Evolutionary conservation across 176 grass and related monocot species (phyloP).

Genomic region (Triticum urartu): DNA sequence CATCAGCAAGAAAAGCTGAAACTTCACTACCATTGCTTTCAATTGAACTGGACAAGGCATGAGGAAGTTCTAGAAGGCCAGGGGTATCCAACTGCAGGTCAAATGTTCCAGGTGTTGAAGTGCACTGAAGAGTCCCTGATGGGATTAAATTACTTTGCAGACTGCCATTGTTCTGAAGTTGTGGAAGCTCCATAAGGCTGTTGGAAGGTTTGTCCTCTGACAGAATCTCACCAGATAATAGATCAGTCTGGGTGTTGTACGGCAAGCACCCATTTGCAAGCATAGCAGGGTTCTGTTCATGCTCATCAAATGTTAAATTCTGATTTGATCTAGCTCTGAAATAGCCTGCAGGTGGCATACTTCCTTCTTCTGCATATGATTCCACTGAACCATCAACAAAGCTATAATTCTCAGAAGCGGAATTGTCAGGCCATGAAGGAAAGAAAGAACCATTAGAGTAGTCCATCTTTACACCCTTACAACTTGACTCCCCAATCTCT

Average conservation of each 20-base stretch:
- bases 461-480: conserved; percentile 34
- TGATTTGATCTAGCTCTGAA: conserved; percentile 30
- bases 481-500: conserved; percentile 4
- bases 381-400: conserved; percentile 42
- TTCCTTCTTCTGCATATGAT: conserved; percentile 42
- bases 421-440: conserved; percentile 47
- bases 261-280: conserved; percentile 26
- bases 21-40: conserved; percentile 54
- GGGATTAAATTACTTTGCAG: conserved; percentile 30
- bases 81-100: conserved; percentile 29
- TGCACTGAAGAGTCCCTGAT: conserved; percentile 22
- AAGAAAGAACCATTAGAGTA: conserved; percentile 43
- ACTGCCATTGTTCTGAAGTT: conserved; percentile 28
- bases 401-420: conserved; percentile 28
- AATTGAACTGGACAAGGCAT: conserved; percentile 54
- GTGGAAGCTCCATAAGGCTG: conserved; percentile 36
- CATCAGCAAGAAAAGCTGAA: conserved; percentile 52
- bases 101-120: conserved; percentile 35
- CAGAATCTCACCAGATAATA: conserved; percentile 25
- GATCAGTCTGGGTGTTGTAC: conserved; percentile 18
- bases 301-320: conserved; percentile 29
- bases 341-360: conserved; percentile 29
- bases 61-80: conserved; percentile 40
- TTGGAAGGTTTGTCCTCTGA: conserved; percentile 22
- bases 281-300: conserved; percentile 30